Evolutionary conservation across 192 early-diverging fungal species (phyloP), one percentile per base, ranked within the genome.

Genomic region (Pilaira anomala): DNA sequence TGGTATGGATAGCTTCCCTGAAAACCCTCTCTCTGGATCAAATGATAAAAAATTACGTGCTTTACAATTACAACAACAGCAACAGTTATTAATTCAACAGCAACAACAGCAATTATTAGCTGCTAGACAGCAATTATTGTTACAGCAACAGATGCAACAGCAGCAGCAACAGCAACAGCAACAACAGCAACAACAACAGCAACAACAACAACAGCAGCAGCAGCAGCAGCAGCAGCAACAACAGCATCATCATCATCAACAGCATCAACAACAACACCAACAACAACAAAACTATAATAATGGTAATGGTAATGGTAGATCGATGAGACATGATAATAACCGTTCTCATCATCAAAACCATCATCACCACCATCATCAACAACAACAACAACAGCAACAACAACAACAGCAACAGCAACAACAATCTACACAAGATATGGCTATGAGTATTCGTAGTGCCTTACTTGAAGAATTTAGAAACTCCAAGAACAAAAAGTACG

Each of bases 401-500:
- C 73, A 81, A 45, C 73, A 75, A 36, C 59, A 68, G 60, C 30
- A 72, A 42, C 36, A 63, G 26, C 51, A 54, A 54, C 65, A 18
- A 56, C 46, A 39, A 55, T 24, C 63, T 62, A 69, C 36, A 50
- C 52, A 46, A 48, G 81, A 83, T 40, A 66, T 84, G 18, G 80
- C 83, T 6, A 85, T 86, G 60, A 85, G 83, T 11, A 80, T 88
- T 52, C 87, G 96, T 55, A 93, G 89, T 71, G 77, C 85, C n/a
- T 69, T 96, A 46, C 76, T 99, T 60, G 97, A 99, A 62, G 97
- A 98, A 67, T 99, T 99, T 76, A 83, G 97, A 68, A 92, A 90
- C 75, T 95, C 94, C 80, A 99, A 99, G 85, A 93, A 86, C 71
- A 91, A 90, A 72, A 97, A 95, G 79, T 97, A 93, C 75, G 97